Evolutionary conservation across 305 asterid species (phyloP), one percentile per base, ranked within the genome.

Genomic region (Fraxinus albicans): DNA sequence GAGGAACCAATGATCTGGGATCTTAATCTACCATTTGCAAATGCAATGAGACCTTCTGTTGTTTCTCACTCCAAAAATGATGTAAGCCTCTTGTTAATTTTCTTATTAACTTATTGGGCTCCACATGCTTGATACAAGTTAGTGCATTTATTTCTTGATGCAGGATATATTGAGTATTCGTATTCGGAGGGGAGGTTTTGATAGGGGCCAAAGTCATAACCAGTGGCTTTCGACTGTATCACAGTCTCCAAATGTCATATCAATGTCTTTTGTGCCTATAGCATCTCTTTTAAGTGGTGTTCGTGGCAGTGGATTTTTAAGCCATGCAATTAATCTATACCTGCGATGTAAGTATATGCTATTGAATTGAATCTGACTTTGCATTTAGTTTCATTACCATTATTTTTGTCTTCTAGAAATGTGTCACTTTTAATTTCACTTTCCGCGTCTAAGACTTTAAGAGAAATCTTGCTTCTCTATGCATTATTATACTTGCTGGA

Each of bases 211-310:
- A 86, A 92, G 95, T 82, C 99, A 96, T 87, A 88, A 90, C 25
- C 89, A 91, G 82, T 96, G 99, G 99, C 96, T 96, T 85, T 91
- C 98, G 31, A 93, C 98, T 7, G 97, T 96, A 78, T 91, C 96
- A 36, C 91, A 91, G 73, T 82, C 89, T 86, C 99, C 99, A 12
- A 92, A 96, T 86, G 98, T 86, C 81, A 91, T 93, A 89, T 92
- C 99, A 10, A 94, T 96, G 97, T 90, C 98, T 21, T 91, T 91
- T 83, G 97, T 96, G 89, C 99, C 99, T 60, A 93, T 96, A 42
- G 93, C 91, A 70, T 96, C 99, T 35, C 95, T 96, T 73, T 84
- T 93, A 81, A 93, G 97, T 34, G 98, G 98, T 5, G 86, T 90
- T 79, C 90, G 88, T 83, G 99, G 99, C 84, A 91, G 97, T 60